Evolutionary conservation across 73 alveolate species (phyloP), one percentile per base, ranked within the genome.

Genomic region (Stentor coeruleus): DNA sequence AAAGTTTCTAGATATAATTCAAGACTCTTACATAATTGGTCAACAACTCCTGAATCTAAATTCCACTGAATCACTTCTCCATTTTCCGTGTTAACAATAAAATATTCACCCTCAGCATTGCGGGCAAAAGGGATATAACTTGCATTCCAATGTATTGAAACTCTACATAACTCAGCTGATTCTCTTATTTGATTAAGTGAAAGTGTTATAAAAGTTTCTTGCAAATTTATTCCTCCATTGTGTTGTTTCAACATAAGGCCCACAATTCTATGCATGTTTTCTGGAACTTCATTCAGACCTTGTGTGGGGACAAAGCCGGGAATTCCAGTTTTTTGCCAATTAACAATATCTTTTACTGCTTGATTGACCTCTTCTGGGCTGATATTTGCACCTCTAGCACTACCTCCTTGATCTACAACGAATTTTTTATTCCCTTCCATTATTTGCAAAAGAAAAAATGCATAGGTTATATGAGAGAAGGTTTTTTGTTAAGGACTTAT

Each of bases 11-110:
- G 14, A 33, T 28, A 66, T 15, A 66, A 40, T 66, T 26, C 79
- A 1, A 66, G 33, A 2, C 39, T 66, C 37, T 66, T 26, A 20
- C 42, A 37, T 1, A 66, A 26, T 26, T 66, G 79, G 26, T 66
- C 79, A 20, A 66, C 79, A 40, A 66, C 33, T 31, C 79, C 79
- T 20, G 28, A 20, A 66, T 66, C 79, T 31, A 26, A 20, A 33
- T 66, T 66, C 79, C 79, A 66, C n/a, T 66, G 79, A 66, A 33
- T 28, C 1, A 66, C 79, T 66, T 31, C 79, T 66, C 79, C 79
- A 20, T 6, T 11, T 57, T 57, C 73, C 14, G 40, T 40, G 14
- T 26, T 15, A 66, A 66, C 39, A 66, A 66, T 31, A 14, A 66
- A 33, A 66, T 28, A 33, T 20, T 66, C 79, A 15, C 79, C 79